phyloP scores from a whole-genome alignment of 306 rosid genomes.

The Corylus avellana region DNA sequence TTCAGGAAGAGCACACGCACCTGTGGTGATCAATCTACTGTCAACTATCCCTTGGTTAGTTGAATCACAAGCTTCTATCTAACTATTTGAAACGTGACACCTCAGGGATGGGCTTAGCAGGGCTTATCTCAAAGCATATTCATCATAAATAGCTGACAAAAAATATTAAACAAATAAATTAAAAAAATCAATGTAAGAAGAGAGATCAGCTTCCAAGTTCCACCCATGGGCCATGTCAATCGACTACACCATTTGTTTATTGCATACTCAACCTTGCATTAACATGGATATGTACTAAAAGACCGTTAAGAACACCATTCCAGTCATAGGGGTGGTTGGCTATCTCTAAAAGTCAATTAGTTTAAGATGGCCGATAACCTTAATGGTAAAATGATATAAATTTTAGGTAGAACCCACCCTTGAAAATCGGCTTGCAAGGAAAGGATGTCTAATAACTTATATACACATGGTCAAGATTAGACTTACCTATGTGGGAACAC shows the following conservation, averaged over 20 bases:
- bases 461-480: too few relatives aligned
- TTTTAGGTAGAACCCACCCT: too few relatives aligned
- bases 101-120: not conserved
- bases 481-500: too few relatives aligned
- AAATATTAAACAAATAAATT: not conserved
- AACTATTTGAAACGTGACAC: not conserved
- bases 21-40: conserved; percentile 37
- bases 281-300: too few relatives aligned
- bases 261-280: too few relatives aligned
- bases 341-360: too few relatives aligned
- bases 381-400: too few relatives aligned
- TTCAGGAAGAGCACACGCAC: conserved; percentile 16
- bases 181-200: not conserved
- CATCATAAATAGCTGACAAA: not conserved
- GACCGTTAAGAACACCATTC: too few relatives aligned
- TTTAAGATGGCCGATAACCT: too few relatives aligned
- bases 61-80: conserved; percentile 41
- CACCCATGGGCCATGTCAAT: not conserved
- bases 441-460: too few relatives aligned
- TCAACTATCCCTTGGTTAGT: conserved; percentile 35
- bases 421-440: too few relatives aligned
- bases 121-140: not conserved
- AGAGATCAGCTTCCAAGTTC: not conserved
- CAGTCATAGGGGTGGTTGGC: too few relatives aligned
- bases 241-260: not conserved